A percentile compares a stretch with the other conserved stretches of the same genome.
Evolutionary conservation across 768 basidiomycete genomes (phyloP).

Genomic region (Exidia glandulosa): DNA sequence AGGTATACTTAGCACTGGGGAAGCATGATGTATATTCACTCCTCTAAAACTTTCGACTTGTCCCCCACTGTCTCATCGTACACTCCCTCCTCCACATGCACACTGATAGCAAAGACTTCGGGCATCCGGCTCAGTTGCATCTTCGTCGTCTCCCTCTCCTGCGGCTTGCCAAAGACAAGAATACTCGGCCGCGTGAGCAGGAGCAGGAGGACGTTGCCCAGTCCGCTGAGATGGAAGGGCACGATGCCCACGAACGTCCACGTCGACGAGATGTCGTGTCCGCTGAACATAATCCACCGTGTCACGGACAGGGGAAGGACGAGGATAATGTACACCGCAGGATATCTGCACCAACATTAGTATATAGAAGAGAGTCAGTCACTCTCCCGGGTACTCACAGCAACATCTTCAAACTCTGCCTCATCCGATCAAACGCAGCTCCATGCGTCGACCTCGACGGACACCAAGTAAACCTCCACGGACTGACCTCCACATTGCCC

Average conservation of each 20-base stretch:
- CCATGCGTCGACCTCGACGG: background rate
- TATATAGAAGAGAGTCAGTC: background rate
- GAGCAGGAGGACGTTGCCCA: slow-evolving; percentile 29
- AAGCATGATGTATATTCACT: too few species aligned
- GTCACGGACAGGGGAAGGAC: slow-evolving; percentile 30
- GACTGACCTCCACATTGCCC: slow-evolving; percentile 23
- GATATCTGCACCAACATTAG: slow-evolving; percentile 22
- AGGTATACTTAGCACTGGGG: too few species aligned
- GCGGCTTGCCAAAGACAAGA: slow-evolving; percentile 16
- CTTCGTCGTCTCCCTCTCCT: background rate
- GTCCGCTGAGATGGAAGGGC: slow-evolving; percentile 29
- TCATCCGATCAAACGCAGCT: background rate
- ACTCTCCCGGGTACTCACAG: slow-evolving; percentile 1
- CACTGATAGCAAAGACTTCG: background rate
- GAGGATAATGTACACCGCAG: slow-evolving; percentile 25
- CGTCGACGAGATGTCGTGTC: slow-evolving; percentile 13
- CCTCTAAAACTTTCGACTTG: too few species aligned
- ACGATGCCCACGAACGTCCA: slow-evolving; percentile 22
- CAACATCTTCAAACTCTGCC: slow-evolving; percentile 6
- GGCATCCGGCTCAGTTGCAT: background rate
- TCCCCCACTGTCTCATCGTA: background rate
- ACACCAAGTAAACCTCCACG: slow-evolving; percentile 22
- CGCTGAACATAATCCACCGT: slow-evolving; percentile 26
- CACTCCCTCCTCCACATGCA: background rate
- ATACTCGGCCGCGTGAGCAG: slow-evolving; percentile 25